Conservation (phyloP, 1,284 basidiomycete genomes). For the Takashimella koratensis region DNA sequence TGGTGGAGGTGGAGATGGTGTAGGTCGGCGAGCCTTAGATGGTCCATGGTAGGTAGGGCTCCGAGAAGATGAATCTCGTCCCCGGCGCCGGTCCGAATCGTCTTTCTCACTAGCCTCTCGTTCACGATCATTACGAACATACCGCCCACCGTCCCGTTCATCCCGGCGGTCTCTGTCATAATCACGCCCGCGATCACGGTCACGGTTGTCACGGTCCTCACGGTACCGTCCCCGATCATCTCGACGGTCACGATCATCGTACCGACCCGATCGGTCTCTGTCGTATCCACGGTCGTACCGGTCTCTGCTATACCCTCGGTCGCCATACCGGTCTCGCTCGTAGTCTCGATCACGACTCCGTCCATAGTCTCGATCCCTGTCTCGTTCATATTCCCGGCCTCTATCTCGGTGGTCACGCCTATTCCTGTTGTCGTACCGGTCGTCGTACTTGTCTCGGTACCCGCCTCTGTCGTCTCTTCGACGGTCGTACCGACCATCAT, state of each 20-base stretch:
- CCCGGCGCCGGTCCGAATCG: neutral
- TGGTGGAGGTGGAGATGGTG: constrained; percentile 10
- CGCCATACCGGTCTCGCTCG: constrained; percentile 5
- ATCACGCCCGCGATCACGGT: constrained; percentile 11
- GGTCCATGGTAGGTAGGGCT: neutral
- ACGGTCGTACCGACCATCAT: neutral
- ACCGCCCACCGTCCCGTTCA: constrained; percentile 1
- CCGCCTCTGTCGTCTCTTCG: constrained; percentile 1
- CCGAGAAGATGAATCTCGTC: neutral
- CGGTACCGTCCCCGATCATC: constrained; percentile 1
- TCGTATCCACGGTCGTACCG: neutral
- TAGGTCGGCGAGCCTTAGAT: constrained; percentile 4
- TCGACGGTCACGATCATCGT: neutral
- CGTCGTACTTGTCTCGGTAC: neutral
- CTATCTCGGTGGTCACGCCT: constrained; percentile 3
- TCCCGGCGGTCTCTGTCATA: constrained; percentile 6
- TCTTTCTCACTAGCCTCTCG: neutral
- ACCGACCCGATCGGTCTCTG: neutral
- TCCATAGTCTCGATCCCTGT: constrained; percentile 1
- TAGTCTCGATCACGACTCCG: constrained; percentile 3
- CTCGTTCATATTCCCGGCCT: neutral
- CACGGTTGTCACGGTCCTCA: constrained; percentile 6
- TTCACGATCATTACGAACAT: no score
- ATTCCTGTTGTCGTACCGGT: constrained; percentile 5
- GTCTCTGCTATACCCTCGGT: neutral